phyloP scores from a whole-genome alignment of 192 early-diverging fungal species.

The Coemansia interrupta region DNA sequence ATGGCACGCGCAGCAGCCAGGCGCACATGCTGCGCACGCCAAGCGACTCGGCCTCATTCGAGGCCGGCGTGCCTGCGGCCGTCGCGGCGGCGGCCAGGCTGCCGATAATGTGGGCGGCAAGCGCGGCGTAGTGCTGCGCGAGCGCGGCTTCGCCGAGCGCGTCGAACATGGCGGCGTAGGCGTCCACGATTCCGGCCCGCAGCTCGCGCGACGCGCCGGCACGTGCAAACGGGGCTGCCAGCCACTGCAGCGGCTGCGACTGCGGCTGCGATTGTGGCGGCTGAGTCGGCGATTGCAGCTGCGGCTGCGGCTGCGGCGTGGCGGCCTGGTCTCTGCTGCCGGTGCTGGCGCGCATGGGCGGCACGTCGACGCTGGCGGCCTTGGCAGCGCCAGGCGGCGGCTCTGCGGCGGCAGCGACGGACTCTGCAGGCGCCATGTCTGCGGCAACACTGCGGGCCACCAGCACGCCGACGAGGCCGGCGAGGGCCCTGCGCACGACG shows the following conservation, averaged over 20 bases:
- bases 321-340: neutral
- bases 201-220: slow-evolving; percentile 64
- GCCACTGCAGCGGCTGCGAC: slow-evolving; percentile 45
- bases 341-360: neutral
- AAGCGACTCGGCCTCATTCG: slow-evolving; percentile 56
- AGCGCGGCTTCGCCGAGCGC: slow-evolving; percentile 67
- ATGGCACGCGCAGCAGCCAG: slow-evolving; percentile 57
- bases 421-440: neutral
- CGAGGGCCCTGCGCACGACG: slow-evolving; percentile 32
- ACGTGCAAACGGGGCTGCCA: slow-evolving; percentile 61
- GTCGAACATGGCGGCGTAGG: slow-evolving; percentile 70
- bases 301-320: neutral
- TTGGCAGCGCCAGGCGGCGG: neutral
- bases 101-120: slow-evolving; percentile 65
- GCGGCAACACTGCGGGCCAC: neutral
- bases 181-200: slow-evolving; percentile 73
- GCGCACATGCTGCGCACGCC: slow-evolving; percentile 74
- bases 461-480: slow-evolving; percentile 27
- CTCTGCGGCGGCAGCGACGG: neutral
- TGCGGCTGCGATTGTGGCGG: slow-evolving; percentile 1
- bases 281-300: neutral
- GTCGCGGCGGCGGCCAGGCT: slow-evolving; percentile 46
- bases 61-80: neutral
- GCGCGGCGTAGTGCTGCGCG: slow-evolving; percentile 68
- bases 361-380: neutral